Evolutionary conservation across 345 rosid genomes (phyloP).

Genomic region (Ceriops tagal): DNA sequence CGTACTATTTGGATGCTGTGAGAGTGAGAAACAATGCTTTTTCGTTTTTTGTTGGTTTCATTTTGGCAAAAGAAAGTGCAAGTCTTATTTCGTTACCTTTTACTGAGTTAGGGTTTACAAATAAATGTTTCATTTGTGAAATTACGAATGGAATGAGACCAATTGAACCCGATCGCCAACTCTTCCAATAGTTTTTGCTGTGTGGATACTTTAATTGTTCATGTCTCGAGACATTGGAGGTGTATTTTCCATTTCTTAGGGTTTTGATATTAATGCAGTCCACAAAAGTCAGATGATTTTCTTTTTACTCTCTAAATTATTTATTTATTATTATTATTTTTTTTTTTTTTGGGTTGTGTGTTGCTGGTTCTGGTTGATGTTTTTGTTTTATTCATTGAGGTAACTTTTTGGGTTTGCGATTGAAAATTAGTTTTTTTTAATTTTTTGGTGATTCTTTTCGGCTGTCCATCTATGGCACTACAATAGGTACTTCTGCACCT

Average conservation of each 20-base stretch:
- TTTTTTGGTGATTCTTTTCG: neutral
- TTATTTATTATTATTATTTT: too few species aligned
- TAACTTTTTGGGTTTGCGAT: too few species aligned
- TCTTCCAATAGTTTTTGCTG: too few species aligned
- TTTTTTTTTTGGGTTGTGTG: neutral
- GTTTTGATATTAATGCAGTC: neutral
- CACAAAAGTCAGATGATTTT: too few species aligned
- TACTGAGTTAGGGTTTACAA: neutral
- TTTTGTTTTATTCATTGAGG: too few species aligned
- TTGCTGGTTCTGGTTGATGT: neutral
- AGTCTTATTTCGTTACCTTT: neutral
- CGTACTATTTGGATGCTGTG: too few species aligned
- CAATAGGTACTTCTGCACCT: slow-evolving; percentile 43
- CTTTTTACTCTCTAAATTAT: too few species aligned
- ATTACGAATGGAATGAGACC: too few species aligned
- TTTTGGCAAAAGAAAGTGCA: neutral
- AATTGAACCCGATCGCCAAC: too few species aligned
- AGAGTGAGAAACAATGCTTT: slow-evolving; percentile 5
- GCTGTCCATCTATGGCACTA: too few species aligned
- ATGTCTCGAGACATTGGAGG: neutral
- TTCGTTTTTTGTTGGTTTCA: neutral
- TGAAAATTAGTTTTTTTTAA: neutral
- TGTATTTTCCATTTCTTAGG: neutral
- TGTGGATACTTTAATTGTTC: too few species aligned
- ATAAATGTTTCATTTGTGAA: too few species aligned